phyloP scores from a whole-genome alignment of 75 land plant species.

The Selaginella tamariscina region DNA sequence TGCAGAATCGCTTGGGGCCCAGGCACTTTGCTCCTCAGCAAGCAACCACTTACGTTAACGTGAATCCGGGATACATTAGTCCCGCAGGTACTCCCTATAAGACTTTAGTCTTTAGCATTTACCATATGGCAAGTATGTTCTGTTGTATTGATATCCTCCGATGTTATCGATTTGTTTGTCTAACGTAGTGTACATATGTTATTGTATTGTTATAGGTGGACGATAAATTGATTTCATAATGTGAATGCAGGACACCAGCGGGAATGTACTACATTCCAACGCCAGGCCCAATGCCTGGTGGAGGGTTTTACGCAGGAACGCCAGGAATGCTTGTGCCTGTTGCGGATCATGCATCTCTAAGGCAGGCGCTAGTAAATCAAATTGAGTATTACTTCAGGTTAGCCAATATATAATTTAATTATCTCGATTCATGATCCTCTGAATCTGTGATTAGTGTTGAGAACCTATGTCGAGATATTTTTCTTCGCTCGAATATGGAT shows the following conservation, averaged over 20 bases:
- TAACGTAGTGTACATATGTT: not conserved
- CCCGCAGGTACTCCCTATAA: constrained; percentile 50
- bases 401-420: not conserved
- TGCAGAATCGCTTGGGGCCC: constrained; percentile 51
- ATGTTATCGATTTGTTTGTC: not conserved
- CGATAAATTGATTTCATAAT: not conserved
- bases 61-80: constrained; percentile 38
- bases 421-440: too few species aligned
- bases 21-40: constrained; percentile 39
- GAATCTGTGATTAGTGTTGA: constrained; percentile 56
- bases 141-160: too few species aligned
- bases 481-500: constrained; percentile 62
- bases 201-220: not conserved
- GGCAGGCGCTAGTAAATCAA: constrained; percentile 40
- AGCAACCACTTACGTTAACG: constrained; percentile 35
- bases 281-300: constrained; percentile 40
- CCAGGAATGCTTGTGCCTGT: constrained; percentile 6
- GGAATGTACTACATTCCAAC: constrained; percentile 38
- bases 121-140: too few species aligned
- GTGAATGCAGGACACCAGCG: constrained; percentile 38
- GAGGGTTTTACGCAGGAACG: constrained; percentile 33
- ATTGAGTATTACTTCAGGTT: constrained; percentile 86
- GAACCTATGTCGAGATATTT: constrained; percentile 53
- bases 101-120: too few species aligned
- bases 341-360: constrained; percentile 14